Evolutionary conservation across 495 filamentous ascomycete species (phyloP).

Genomic region (Aspergillus cristatus): DNA sequence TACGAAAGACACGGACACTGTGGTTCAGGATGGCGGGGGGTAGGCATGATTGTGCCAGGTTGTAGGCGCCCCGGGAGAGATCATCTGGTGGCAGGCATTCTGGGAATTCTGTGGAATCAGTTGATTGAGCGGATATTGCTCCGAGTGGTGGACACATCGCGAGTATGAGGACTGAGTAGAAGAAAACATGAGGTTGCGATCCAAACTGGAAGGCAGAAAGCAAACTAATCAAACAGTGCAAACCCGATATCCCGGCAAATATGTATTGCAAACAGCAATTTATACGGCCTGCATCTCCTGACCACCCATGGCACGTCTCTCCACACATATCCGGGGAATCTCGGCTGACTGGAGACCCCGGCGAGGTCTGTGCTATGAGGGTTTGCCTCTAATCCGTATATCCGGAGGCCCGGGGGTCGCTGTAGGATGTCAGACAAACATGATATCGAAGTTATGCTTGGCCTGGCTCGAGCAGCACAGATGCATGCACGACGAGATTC

Average conservation of each 20-base stretch:
- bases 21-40: slow-evolving; percentile 36
- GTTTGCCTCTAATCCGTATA: too few species aligned
- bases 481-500: too few species aligned
- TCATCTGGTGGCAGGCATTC: background rate
- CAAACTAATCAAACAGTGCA: background rate
- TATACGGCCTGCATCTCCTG: too few species aligned
- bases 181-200: background rate
- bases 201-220: background rate
- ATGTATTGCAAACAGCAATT: too few species aligned
- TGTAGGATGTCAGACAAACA: too few species aligned
- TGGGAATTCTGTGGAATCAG: background rate
- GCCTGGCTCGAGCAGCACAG: too few species aligned
- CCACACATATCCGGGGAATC: too few species aligned
- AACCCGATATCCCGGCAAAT: background rate
- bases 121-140: background rate
- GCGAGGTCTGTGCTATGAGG: too few species aligned
- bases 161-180: background rate
- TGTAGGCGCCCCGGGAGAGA: slow-evolving; percentile 9
- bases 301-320: too few species aligned
- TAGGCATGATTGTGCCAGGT: slow-evolving; percentile 17
- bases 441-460: too few species aligned
- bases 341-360: too few species aligned
- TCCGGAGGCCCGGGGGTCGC: too few species aligned
- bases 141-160: background rate
- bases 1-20: slow-evolving; percentile 36